Percentiles rank a stretch among this genome's conserved stretches.
Evolutionary conservation across 768 basidiomycete species (phyloP).

Genomic region (Auricularia auricula-judae): DNA sequence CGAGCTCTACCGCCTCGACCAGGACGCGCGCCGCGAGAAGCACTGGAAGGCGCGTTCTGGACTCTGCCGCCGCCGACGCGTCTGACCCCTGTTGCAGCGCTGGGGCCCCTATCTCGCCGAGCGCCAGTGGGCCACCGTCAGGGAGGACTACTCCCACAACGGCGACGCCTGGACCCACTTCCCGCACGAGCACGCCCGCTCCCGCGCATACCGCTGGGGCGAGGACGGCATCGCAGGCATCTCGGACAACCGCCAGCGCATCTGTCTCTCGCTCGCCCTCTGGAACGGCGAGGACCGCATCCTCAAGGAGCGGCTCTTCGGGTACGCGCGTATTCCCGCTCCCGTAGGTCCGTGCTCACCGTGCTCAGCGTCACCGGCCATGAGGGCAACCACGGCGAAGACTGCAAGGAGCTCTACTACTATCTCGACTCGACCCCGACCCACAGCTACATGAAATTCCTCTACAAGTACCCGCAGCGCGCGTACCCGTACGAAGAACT

Average conservation of each 20-base stretch:
- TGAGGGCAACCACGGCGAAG: slow-evolving; percentile 98
- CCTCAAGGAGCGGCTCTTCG: slow-evolving; percentile 92
- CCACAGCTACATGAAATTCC: slow-evolving; percentile 99
- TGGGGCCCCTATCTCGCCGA: slow-evolving; percentile 99
- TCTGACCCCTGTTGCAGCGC: slow-evolving; percentile 22
- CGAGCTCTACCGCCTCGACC: slow-evolving; percentile 76
- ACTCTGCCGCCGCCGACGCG: neutral
- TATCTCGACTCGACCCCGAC: slow-evolving; percentile 98
- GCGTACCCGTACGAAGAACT: slow-evolving; percentile 91
- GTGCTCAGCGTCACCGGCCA: slow-evolving; percentile 62
- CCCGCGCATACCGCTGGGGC: slow-evolving; percentile 96
- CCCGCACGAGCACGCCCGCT: slow-evolving; percentile 86
- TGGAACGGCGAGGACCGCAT: slow-evolving; percentile 96
- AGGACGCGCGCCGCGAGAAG: slow-evolving; percentile 65
- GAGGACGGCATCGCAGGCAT: slow-evolving; percentile 97
- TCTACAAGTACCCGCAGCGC: slow-evolving; percentile 97
- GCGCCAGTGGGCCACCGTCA: slow-evolving; percentile 97
- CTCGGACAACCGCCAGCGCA: slow-evolving; percentile 90
- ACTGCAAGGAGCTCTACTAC: slow-evolving; percentile 98
- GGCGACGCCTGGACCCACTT: slow-evolving; percentile 96
- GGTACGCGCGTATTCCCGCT: slow-evolving; percentile 18
- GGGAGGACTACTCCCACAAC: slow-evolving; percentile 95
- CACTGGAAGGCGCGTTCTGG: slow-evolving; percentile 64
- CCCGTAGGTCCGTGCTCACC: neutral
- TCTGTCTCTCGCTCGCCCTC: slow-evolving; percentile 82